These are phyloP conservation scores for Geotrichum klebahnii DNA, from an alignment of 1,139 yeast species.

Conservation along the genomic window DNA sequence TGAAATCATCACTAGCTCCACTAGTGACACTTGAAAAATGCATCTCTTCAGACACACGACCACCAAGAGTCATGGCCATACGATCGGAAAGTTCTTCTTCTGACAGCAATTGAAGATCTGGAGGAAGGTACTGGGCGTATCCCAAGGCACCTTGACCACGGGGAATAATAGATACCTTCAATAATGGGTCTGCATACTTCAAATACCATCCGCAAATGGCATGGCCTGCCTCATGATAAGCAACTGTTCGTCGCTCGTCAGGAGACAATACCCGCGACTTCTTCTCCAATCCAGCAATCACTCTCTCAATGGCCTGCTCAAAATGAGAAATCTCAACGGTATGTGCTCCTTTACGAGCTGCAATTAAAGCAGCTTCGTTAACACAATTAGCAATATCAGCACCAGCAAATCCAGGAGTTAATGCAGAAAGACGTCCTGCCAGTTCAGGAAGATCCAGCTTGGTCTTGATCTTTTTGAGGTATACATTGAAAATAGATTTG, in stretches of 20 bases:
- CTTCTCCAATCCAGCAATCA: slow-evolving; percentile 91
- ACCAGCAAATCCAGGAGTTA: slow-evolving; percentile 96
- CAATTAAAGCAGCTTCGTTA: slow-evolving; percentile 94
- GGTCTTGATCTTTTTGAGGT: slow-evolving; percentile 64
- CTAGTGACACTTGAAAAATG: slow-evolving; percentile 87
- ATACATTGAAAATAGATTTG: slow-evolving; percentile 83
- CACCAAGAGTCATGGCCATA: slow-evolving; percentile 96
- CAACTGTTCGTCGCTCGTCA: slow-evolving; percentile 84
- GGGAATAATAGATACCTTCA: slow-evolving; percentile 93
- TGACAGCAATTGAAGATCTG: slow-evolving; percentile 78
- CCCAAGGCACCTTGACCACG: slow-evolving; percentile 96
- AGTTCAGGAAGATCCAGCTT: slow-evolving; percentile 50
- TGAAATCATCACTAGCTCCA: slow-evolving; percentile 95
- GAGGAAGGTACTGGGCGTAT: slow-evolving; percentile 95
- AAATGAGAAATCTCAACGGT: slow-evolving; percentile 71
- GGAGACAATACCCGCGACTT: slow-evolving; percentile 76
- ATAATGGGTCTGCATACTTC: slow-evolving; percentile 81
- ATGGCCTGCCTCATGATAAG: slow-evolving; percentile 98
- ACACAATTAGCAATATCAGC: slow-evolving; percentile 97
- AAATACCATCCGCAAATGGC: slow-evolving; percentile 97
- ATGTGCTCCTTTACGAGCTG: slow-evolving; percentile 74
- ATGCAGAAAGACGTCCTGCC: slow-evolving; percentile 84
- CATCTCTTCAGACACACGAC: slow-evolving; percentile 89
- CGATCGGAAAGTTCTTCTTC: slow-evolving; percentile 75
- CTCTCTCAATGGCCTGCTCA: slow-evolving; percentile 95